Percentiles rank a stretch among this genome's conserved stretches.
Conservation (phyloP, 2,329 filamentous ascomycete genomes). For the Cercospora janseana region DNA sequence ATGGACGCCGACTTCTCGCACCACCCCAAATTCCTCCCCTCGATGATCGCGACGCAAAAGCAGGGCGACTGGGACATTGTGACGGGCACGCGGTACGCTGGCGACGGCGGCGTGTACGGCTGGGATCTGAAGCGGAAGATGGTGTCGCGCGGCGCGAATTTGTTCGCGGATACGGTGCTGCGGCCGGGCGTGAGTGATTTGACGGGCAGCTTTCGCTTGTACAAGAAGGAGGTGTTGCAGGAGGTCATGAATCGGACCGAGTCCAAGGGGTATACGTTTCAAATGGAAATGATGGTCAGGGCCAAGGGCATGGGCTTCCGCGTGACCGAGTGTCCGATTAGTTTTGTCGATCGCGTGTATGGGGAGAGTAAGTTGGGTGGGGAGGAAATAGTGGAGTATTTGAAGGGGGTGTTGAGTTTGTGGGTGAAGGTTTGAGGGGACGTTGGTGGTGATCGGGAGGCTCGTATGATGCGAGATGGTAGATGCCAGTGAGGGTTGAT, state of each 20-base stretch:
- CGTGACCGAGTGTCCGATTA: conserved; percentile 93
- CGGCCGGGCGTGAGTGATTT: conserved; percentile 92
- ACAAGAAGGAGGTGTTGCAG: conserved; percentile 85
- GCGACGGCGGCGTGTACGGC: conserved; percentile 80
- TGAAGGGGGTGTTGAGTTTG: conserved; percentile 60
- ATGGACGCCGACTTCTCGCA: conserved; percentile 99
- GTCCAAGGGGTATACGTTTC: conserved; percentile 97
- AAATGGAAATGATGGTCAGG: conserved; percentile 99
- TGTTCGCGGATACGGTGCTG: conserved; percentile 93
- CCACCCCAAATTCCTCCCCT: conserved; percentile 97
- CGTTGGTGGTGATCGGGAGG: background rate
- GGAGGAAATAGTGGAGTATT: conserved; percentile 94
- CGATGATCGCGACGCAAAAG: conserved; percentile 83
- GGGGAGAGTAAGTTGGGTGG: conserved; percentile 93
- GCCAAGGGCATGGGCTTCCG: conserved; percentile 94
- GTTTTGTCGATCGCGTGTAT: conserved; percentile 91
- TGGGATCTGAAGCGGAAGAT: conserved; percentile 86
- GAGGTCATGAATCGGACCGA: conserved; percentile 88
- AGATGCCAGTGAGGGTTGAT: too few species aligned
- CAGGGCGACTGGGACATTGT: conserved; percentile 87
- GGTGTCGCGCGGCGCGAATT: conserved; percentile 81
- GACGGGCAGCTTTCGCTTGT: conserved; percentile 90
- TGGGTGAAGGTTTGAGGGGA: conserved; percentile 49
- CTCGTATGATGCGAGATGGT: background rate
- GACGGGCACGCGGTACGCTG: conserved; percentile 91